Conservation (phyloP, 1,284 basidiomycete genomes). For the Moniliella sp. region DNA sequence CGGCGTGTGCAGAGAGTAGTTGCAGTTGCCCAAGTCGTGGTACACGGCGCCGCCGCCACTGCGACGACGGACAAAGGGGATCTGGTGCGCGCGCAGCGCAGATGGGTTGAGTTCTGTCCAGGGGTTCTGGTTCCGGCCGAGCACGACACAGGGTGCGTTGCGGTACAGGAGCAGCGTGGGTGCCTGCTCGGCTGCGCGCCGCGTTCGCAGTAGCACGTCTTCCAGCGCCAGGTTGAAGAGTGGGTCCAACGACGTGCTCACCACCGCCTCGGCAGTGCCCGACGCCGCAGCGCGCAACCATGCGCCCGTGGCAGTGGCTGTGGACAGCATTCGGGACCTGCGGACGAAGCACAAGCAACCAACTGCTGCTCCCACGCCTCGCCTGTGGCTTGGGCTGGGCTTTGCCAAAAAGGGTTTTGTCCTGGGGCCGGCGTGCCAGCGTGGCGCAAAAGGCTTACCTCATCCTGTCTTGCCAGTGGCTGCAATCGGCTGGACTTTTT, state of each 20-base stretch:
- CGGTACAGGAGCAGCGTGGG: conserved; percentile 50
- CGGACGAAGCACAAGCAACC: too few species aligned
- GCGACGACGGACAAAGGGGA: conserved; percentile 63
- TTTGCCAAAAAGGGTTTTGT: too few species aligned
- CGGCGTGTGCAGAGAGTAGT: conserved; percentile 80
- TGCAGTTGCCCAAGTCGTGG: conserved; percentile 87
- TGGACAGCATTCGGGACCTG: too few species aligned
- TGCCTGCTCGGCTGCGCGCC: not conserved
- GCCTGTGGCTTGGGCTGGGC: too few species aligned
- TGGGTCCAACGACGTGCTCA: conserved; percentile 62
- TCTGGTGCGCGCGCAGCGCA: conserved; percentile 39
- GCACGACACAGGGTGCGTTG: conserved; percentile 70
- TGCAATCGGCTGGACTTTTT: too few species aligned
- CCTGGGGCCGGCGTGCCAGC: too few species aligned
- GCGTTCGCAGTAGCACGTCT: conserved; percentile 37
- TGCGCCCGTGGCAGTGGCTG: too few species aligned
- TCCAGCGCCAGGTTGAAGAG: conserved; percentile 84
- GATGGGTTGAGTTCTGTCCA: conserved; percentile 81
- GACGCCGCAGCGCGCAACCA: too few species aligned
- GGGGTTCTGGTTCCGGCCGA: conserved; percentile 89
- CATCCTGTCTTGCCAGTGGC: too few species aligned
- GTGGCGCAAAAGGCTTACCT: too few species aligned
- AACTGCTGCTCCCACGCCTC: too few species aligned
- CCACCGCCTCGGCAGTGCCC: too few species aligned
- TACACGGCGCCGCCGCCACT: conserved; percentile 96